Percentiles rank a stretch among this genome's conserved stretches.
Evolutionary conservation across 1,284 basidiomycete species (phyloP).

Genomic region (Trichosporon coremiiforme): DNA sequence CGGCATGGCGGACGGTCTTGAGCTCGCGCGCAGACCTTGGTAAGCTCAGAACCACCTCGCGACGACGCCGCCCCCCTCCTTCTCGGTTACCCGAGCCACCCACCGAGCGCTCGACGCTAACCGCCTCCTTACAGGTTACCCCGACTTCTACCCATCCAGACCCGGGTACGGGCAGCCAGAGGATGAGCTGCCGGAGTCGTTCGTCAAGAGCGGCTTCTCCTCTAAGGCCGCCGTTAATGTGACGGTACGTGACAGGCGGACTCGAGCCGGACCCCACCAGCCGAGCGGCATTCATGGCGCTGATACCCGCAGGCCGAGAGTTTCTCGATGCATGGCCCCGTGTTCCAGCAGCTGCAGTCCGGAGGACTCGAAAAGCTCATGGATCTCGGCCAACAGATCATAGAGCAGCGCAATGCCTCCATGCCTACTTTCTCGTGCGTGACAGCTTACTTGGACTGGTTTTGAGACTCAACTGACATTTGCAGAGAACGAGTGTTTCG

Average conservation of each 20-base stretch:
- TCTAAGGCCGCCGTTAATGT: constrained; percentile 62
- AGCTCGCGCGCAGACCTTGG: constrained; percentile 52
- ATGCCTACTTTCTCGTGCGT: constrained; percentile 44
- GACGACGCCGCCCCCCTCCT: neutral
- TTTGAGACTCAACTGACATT: neutral
- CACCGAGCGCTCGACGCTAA: neutral
- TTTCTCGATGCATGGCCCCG: constrained; percentile 62
- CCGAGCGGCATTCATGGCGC: neutral
- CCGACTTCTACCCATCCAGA: constrained; percentile 80
- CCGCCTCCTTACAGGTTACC: constrained; percentile 64
- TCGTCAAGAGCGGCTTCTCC: constrained; percentile 77
- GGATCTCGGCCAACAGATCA: constrained; percentile 76
- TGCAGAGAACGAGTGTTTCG: constrained; percentile 73
- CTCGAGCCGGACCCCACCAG: neutral
- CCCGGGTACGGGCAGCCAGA: constrained; percentile 82
- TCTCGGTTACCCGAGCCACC: neutral
- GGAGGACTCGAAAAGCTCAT: constrained; percentile 70
- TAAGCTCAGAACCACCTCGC: constrained; percentile 31
- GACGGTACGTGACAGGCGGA: constrained; percentile 20
- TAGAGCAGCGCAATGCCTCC: constrained; percentile 60
- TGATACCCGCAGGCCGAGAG: constrained; percentile 58
- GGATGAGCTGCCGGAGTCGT: constrained; percentile 73
- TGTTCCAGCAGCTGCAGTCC: constrained; percentile 59
- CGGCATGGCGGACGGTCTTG: constrained; percentile 51
- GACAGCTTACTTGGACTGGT: neutral